phyloP scores from a whole-genome alignment of 371 early-diverging fungal species.

The Syncephalis plumigaleata region DNA sequence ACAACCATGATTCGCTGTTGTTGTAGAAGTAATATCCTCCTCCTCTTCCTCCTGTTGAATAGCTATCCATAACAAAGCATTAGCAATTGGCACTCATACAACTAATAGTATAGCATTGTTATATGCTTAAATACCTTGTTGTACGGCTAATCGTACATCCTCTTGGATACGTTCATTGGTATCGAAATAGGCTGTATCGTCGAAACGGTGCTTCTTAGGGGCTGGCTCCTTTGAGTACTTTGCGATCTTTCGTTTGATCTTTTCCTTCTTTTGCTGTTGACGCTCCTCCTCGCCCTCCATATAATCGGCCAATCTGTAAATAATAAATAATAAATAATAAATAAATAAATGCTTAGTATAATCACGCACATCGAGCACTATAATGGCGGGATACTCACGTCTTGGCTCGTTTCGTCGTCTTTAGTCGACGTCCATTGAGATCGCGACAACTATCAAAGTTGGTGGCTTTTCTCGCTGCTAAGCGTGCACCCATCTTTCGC shows the following conservation, averaged over 20 bases:
- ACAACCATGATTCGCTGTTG: too few relatives aligned
- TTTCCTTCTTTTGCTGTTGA: slow-evolving; percentile 42
- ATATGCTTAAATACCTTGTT: too few relatives aligned
- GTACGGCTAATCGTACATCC: slow-evolving; percentile 47
- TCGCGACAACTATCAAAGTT: slow-evolving; percentile 90
- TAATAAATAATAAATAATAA: background rate
- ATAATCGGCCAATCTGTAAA: slow-evolving; percentile 55
- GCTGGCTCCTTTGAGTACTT: slow-evolving; percentile 40
- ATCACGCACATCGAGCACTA: background rate
- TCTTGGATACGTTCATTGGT: slow-evolving; percentile 56
- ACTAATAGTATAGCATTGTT: too few relatives aligned
- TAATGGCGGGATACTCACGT: too few relatives aligned
- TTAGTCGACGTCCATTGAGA: slow-evolving; percentile 73
- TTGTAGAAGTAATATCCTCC: background rate
- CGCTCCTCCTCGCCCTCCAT: slow-evolving; percentile 52
- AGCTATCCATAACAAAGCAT: too few relatives aligned
- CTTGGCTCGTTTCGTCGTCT: slow-evolving; percentile 79
- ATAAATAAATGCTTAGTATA: background rate
- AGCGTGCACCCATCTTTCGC: slow-evolving; percentile 85
- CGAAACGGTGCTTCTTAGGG: slow-evolving; percentile 52
- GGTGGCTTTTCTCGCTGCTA: slow-evolving; percentile 78
- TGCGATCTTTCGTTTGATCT: slow-evolving; percentile 64
- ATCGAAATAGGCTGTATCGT: slow-evolving; percentile 59
- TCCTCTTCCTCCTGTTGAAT: background rate
- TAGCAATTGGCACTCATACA: too few relatives aligned